Base-by-base conservation (phyloP, 805 yeast genomes). In the Myxozyma neglecta region DNA sequence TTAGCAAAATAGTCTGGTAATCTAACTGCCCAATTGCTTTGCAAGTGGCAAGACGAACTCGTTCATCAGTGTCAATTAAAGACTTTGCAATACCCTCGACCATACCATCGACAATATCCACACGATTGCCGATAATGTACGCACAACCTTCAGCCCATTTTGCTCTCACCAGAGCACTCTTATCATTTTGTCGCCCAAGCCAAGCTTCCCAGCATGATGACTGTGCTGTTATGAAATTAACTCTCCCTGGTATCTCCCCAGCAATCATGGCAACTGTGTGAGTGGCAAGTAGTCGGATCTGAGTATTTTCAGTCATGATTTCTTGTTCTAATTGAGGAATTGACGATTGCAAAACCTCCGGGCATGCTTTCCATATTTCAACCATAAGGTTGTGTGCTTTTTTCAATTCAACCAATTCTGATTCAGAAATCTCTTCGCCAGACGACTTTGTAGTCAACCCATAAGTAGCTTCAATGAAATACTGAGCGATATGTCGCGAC, bases 321-420 rank as follows among this genome's bases (percentile, higher is more conserved):
- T 91, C 96, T 69, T 89, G 90, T 66, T 89, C 89, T 3, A 91
- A 76, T 55, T 89, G 81, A 0, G 96, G 94, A 79, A 89, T 83
- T 0, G 88, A 87, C 0, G 94, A 83, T 3, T 83, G 80, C 10
- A 89, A 77, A 20, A 89, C 75, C 51, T 88, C 94, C 0, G 97
- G 97, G 0, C 85, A 85, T 55, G 83, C 80, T 67, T 79, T 83
- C 97, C 97, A 92, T 1, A 91, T 76, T 62, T 86, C 86, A 1
- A 85, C 75, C 0, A 86, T 76, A 39, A 90, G 74, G 11, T 73
- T 79, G 70, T 90, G 96, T 3, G 89, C 77, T 69, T 85, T 86
- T 10, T 77, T 77, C 56, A 89, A 73, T 20, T 82, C 83, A 47
- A 77, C 80, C 53, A 75, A 59, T 34, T 67, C 70, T 14, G 68